Conservation (phyloP, 208 protist species). For the Leishmania lainsoni region DNA sequence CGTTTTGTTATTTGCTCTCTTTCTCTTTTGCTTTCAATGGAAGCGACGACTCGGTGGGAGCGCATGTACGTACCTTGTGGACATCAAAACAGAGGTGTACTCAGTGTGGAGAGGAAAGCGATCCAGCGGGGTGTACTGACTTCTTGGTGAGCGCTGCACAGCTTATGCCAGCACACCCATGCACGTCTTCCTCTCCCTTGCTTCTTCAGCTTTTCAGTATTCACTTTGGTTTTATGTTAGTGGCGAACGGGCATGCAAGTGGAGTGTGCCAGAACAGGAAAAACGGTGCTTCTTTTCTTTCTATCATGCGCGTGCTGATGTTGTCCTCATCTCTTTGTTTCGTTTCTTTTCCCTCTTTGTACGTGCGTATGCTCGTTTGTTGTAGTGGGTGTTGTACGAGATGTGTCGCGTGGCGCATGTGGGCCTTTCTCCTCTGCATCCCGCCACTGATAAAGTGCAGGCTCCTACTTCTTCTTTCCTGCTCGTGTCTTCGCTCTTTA, state of each 20-base stretch:
- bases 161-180: not conserved
- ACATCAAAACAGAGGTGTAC: not conserved
- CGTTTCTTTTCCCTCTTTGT: not conserved
- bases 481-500: not conserved
- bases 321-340: not conserved
- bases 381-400: not conserved
- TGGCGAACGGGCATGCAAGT: no score
- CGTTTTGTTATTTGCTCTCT: not conserved
- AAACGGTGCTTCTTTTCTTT: no score
- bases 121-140: not conserved
- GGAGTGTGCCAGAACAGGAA: not conserved
- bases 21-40: not conserved
- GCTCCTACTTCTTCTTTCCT: constrained; percentile 3
- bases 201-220: not conserved
- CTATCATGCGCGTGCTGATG: not conserved
- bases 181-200: not conserved
- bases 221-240: not conserved
- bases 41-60: not conserved
- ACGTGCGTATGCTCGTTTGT: not conserved
- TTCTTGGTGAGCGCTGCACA: not conserved
- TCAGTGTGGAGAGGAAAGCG: not conserved
- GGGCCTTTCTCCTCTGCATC: not conserved
- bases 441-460: not conserved
- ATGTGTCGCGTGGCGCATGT: not conserved
- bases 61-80: not conserved